Conservation (phyloP, 2,329 filamentous ascomycete species). For the Tolypocladium amazonense region DNA sequence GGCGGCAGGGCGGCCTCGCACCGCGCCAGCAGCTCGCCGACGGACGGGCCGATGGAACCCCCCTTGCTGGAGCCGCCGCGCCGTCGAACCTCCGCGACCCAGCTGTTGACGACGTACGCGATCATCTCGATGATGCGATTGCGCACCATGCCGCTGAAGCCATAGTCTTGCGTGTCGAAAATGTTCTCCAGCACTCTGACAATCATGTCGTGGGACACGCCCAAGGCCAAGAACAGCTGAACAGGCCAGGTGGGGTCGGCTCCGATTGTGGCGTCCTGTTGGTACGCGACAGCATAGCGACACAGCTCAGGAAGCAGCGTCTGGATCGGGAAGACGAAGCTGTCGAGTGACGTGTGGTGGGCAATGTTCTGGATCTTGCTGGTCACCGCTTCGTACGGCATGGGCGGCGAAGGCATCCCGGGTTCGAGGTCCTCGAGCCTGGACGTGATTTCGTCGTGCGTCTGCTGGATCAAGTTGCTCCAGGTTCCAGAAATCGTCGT, state of each 20-base stretch:
- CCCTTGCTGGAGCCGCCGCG: constrained; percentile 30
- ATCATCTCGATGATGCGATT: constrained; percentile 46
- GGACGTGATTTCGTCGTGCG: constrained; percentile 46
- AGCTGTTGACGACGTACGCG: constrained; percentile 34
- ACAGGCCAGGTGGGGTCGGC: constrained; percentile 48
- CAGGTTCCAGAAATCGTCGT: constrained; percentile 78
- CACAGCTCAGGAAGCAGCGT: constrained; percentile 52
- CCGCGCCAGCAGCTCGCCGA: constrained; percentile 38
- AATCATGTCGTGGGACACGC: constrained; percentile 46
- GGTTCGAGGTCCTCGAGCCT: constrained; percentile 30
- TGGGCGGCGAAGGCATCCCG: constrained; percentile 27
- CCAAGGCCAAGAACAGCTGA: constrained; percentile 43
- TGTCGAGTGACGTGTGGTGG: constrained; percentile 53
- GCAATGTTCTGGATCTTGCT: constrained; percentile 54
- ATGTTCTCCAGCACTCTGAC: constrained; percentile 44
- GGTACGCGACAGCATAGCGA: constrained; percentile 47
- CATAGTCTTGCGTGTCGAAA: constrained; percentile 48
- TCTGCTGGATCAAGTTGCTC: constrained; percentile 67
- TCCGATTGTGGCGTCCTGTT: constrained; percentile 46
- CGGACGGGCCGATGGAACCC: constrained; percentile 28
- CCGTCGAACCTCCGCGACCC: constrained; percentile 38
- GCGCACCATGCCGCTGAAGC: constrained; percentile 41
- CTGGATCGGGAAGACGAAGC: constrained; percentile 54
- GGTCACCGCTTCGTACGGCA: constrained; percentile 62
- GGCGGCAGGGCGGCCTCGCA: constrained; percentile 36